Base-by-base conservation (phyloP, 331 rosid species). In the Cydonia oblonga region DNA sequence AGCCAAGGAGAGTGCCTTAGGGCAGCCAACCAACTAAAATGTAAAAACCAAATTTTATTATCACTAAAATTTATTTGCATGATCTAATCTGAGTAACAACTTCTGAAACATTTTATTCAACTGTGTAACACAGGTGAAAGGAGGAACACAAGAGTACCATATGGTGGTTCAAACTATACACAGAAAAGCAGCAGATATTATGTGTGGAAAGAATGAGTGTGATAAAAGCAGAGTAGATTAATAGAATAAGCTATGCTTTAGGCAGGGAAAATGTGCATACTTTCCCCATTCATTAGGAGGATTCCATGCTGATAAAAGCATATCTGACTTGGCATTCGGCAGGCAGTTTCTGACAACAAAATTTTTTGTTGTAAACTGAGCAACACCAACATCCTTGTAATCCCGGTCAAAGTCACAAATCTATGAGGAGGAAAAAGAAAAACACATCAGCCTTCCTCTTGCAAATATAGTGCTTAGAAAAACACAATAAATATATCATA, bases 261-360 rank as follows among this genome's bases (percentile, higher is more conserved):
- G 68, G 67, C 28, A 69, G 25, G 29, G 73, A 64, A 75, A 78
- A 79, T 33, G 64, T 72, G 72, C 97, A 38, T 95, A 95, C 99
- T 88, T 89, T 82, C 85, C 96, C 99, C 97, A 89, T 80, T 95
- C 97, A 2, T 66, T 32, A 32, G 96, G 99, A 88, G 97, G 90
- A 86, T 83, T 88, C 99, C 99, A 95, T 58, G 99, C 90, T 51
- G 99, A 89, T 81, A 95, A 85, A 83, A 95, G 96, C 97, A 88
- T 89, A 85, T 91, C 96, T 71, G 97, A 95, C 85, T 89, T 95
- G 51, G 88, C 97, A 84, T 84, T 77, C 13, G 84, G 89, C 63
- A 91, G 76, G 93, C 99, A 91, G 85, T 95, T 91, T 79, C 99
- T 87, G 76, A 95, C 87, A 69, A 95, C 96, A 86, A 95, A 86